These are phyloP conservation scores for Rhodotorula kratochvilovae DNA, from an alignment of 768 basidiomycete genomes.

Conservation along the genomic window DNA sequence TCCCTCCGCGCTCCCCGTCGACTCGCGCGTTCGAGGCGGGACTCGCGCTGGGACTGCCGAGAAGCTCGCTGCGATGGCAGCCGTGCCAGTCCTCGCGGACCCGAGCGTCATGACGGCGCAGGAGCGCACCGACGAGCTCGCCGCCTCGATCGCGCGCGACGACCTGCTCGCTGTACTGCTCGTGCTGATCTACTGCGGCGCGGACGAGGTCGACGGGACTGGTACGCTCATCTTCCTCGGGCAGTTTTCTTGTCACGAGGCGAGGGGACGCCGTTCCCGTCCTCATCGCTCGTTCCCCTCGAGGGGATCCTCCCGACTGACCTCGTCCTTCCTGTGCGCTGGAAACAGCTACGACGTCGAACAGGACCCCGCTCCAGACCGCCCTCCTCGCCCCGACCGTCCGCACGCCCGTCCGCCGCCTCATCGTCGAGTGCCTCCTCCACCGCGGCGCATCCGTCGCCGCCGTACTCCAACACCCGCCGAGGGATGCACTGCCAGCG, in stretches of 20 bases:
- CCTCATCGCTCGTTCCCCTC: neutral
- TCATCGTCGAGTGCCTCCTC: conserved; percentile 1
- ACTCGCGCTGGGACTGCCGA: no score
- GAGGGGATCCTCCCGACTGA: neutral
- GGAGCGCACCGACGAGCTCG: neutral
- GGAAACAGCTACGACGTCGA: neutral
- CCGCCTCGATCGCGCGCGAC: neutral
- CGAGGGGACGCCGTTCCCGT: no score
- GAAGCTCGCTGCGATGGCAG: neutral
- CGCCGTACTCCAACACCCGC: neutral
- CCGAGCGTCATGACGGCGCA: neutral
- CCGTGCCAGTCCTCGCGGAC: neutral
- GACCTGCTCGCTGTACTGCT: neutral
- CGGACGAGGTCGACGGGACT: neutral
- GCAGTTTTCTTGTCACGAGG: neutral
- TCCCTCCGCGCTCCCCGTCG: neutral
- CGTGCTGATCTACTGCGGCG: neutral
- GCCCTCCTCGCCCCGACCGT: neutral
- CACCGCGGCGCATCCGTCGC: neutral
- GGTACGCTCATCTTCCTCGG: neutral
- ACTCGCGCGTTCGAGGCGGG: neutral
- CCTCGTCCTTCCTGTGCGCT: neutral
- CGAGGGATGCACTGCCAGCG: neutral
- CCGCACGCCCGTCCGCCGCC: neutral
- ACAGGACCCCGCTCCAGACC: neutral